Evolutionary conservation across 2,329 filamentous ascomycete genomes (phyloP).

Genomic region (Bipolaris victoriae): DNA sequence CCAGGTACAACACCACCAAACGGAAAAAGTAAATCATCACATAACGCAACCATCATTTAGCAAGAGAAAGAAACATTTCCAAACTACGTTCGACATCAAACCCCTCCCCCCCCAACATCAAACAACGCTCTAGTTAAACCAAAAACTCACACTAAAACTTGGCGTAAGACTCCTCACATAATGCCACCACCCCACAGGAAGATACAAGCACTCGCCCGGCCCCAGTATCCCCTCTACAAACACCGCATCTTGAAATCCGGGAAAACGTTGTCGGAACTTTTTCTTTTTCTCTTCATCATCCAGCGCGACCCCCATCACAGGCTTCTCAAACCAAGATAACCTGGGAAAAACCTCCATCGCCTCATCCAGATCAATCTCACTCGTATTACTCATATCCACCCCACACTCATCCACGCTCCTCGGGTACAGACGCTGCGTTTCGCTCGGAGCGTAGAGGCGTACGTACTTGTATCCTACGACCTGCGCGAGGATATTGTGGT

Average conservation of each 20-base stretch:
- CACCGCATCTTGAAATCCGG: conserved; percentile 63
- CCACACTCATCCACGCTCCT: conserved; percentile 66
- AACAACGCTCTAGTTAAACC: conserved; percentile 60
- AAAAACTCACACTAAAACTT: conserved; percentile 96
- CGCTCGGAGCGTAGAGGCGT: conserved; percentile 78
- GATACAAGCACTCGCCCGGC: conserved; percentile 84
- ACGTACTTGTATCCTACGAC: conserved; percentile 91
- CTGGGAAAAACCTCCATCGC: conserved; percentile 61
- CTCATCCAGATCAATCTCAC: conserved; percentile 73
- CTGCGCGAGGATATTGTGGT: conserved; percentile 90
- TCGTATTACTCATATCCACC: conserved; percentile 94
- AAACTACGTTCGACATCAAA: too few species aligned
- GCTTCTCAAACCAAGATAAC: conserved; percentile 22
- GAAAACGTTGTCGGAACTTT: conserved; percentile 50
- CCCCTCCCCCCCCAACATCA: too few species aligned
- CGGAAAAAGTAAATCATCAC: too few species aligned
- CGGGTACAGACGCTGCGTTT: conserved; percentile 64
- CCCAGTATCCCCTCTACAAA: conserved; percentile 80
- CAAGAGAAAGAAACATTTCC: too few species aligned
- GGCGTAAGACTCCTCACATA: conserved; percentile 85
- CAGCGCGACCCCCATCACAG: conserved; percentile 29
- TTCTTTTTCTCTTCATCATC: background rate
- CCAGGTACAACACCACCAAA: too few species aligned
- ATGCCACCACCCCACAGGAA: conserved; percentile 98
- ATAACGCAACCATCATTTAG: too few species aligned